Conservation (phyloP, 768 basidiomycete genomes). For the Boletus sensibilis region DNA sequence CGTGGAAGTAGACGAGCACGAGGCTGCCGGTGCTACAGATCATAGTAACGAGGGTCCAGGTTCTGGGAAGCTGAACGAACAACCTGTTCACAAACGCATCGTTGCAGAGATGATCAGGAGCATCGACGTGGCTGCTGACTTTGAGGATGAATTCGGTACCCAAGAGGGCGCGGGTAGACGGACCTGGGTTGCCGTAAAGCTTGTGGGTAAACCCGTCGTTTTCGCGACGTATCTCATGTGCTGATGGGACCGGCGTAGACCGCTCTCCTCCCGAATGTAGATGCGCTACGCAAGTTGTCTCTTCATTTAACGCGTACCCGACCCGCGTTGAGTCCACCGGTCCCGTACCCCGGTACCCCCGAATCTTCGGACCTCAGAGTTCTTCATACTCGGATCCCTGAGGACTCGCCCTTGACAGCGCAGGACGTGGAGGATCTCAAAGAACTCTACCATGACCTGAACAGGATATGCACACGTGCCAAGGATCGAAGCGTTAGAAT, state of each 20-base stretch:
- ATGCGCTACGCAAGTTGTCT: constrained; percentile 62
- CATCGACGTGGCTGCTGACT: constrained; percentile 78
- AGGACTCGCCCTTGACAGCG: constrained; percentile 38
- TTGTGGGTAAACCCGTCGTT: constrained; percentile 45
- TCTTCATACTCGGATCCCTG: constrained; percentile 31
- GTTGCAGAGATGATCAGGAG: constrained; percentile 74
- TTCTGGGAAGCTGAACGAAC: constrained; percentile 7
- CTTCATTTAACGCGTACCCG: constrained; percentile 51
- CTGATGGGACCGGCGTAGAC: constrained; percentile 41
- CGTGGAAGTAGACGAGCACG: constrained; percentile 74
- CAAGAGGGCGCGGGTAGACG: constrained; percentile 40
- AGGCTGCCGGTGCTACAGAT: constrained; percentile 37
- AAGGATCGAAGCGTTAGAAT: constrained; percentile 62
- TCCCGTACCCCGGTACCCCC: constrained; percentile 72
- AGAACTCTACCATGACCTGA: constrained; percentile 60
- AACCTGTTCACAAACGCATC: constrained; percentile 55
- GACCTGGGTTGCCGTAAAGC: constrained; percentile 85
- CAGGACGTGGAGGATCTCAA: constrained; percentile 61
- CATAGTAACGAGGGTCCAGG: constrained; percentile 2
- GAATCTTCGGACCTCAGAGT: constrained; percentile 57
- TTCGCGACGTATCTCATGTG: background rate
- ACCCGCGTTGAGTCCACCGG: constrained; percentile 26
- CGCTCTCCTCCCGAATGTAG: constrained; percentile 64
- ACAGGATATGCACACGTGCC: constrained; percentile 63
- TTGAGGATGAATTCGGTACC: constrained; percentile 53